phyloP scores from a whole-genome alignment of 1,284 basidiomycete species.

The Cryptococcus depauperatus region DNA sequence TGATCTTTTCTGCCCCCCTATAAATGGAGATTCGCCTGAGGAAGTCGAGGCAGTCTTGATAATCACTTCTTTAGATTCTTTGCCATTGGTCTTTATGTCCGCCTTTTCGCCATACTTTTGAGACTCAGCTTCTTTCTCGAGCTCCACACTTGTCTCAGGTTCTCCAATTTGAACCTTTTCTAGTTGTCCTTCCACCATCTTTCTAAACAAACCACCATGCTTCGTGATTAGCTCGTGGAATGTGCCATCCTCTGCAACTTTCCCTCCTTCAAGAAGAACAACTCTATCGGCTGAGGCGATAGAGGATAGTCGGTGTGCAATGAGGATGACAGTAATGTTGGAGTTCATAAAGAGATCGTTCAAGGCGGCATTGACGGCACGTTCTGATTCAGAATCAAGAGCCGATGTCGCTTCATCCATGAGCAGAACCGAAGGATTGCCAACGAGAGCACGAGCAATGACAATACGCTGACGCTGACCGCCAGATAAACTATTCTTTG shows the following conservation, averaged over 20 bases:
- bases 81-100: too few relatives aligned
- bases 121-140: constrained; percentile 11
- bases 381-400: constrained; percentile 39
- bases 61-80: constrained; percentile 5
- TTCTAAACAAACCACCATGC: constrained; percentile 37
- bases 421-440: constrained; percentile 46
- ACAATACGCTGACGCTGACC: constrained; percentile 49
- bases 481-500: constrained; percentile 43
- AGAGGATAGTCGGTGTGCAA: constrained; percentile 47
- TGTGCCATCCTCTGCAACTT: constrained; percentile 46
- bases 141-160: constrained; percentile 12
- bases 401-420: constrained; percentile 44
- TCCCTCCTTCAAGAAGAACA: constrained; percentile 47
- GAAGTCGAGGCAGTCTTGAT: not conserved
- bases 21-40: not conserved
- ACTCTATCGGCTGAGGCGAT: constrained; percentile 48
- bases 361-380: constrained; percentile 43
- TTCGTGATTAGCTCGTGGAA: constrained; percentile 45
- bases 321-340: constrained; percentile 46
- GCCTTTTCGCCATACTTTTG: constrained; percentile 1
- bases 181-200: constrained; percentile 43
- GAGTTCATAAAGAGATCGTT: constrained; percentile 49
- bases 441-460: constrained; percentile 49
- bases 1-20: not conserved
- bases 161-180: constrained; percentile 37